A percentile compares a stretch with the other conserved stretches of the same genome.
Evolutionary conservation across 257 asterid genomes (phyloP).

Genomic region (Echites panduratus): DNA sequence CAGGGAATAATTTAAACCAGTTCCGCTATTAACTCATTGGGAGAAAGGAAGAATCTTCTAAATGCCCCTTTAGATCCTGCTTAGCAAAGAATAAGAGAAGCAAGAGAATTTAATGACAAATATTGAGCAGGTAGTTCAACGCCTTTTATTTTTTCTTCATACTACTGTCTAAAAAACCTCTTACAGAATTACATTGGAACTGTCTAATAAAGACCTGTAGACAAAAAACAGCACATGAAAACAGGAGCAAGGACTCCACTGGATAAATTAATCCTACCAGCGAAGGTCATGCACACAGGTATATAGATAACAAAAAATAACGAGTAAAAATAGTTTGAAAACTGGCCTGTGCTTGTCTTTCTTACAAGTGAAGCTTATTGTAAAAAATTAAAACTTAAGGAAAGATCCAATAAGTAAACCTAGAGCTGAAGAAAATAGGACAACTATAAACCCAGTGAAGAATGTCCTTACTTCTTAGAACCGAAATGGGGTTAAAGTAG

Average conservation of each 20-base stretch:
- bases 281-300: neutral
- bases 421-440: neutral
- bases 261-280: neutral
- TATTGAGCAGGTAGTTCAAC: neutral
- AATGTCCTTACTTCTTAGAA: neutral
- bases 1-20: neutral
- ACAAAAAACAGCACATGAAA: neutral
- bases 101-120: neutral
- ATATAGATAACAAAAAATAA: neutral
- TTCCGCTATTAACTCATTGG: neutral
- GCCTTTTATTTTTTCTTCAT: neutral
- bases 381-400: neutral
- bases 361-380: neutral
- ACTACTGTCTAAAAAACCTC: neutral
- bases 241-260: neutral
- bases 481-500: neutral
- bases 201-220: neutral
- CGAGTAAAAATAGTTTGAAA: neutral
- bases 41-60: neutral
- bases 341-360: neutral
- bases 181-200: neutral
- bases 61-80: neutral
- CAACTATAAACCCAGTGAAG: neutral
- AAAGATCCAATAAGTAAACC: neutral
- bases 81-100: neutral